phyloP scores from a whole-genome alignment of 1,284 basidiomycete species.

The Microbotryomycetes sp. region DNA sequence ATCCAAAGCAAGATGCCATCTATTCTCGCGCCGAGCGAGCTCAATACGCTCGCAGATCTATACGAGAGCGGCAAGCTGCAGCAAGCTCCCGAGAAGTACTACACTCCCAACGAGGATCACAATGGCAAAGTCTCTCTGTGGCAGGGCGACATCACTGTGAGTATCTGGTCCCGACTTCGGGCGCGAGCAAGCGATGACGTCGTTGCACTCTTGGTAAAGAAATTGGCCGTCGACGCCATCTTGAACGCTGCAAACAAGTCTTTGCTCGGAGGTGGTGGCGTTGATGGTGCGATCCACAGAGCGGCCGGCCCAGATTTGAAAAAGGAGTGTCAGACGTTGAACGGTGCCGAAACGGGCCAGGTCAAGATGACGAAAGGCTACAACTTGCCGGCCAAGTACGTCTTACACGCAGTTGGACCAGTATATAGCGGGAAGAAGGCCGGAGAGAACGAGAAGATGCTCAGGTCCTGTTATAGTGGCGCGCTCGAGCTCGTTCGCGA shows the following conservation, averaged over 20 bases:
- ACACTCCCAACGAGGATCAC: conserved; percentile 1
- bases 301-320: conserved; percentile 70
- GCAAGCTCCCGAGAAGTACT: background rate
- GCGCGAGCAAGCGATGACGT: background rate
- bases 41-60: background rate
- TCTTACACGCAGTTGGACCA: conserved; percentile 90
- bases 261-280: conserved; percentile 60
- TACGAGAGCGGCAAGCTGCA: conserved; percentile 5
- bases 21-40: background rate
- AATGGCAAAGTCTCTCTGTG: conserved; percentile 31
- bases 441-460: conserved; percentile 49
- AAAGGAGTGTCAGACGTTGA: conserved; percentile 62
- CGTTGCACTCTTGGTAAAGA: conserved; percentile 7
- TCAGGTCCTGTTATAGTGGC: conserved; percentile 64
- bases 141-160: conserved; percentile 64
- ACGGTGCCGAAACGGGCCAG: conserved; percentile 72
- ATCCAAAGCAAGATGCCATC: no score
- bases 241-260: conserved; percentile 58
- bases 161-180: background rate
- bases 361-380: conserved; percentile 62
- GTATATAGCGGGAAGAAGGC: conserved; percentile 52
- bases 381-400: conserved; percentile 51
- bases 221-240: conserved; percentile 63
- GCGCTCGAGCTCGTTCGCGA: conserved; percentile 58
- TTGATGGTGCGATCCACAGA: conserved; percentile 77